A percentile compares a stretch with the other conserved stretches of the same genome.
Conservation (phyloP, 139 green algal genomes). For the Ettlia oleoabundans region DNA sequence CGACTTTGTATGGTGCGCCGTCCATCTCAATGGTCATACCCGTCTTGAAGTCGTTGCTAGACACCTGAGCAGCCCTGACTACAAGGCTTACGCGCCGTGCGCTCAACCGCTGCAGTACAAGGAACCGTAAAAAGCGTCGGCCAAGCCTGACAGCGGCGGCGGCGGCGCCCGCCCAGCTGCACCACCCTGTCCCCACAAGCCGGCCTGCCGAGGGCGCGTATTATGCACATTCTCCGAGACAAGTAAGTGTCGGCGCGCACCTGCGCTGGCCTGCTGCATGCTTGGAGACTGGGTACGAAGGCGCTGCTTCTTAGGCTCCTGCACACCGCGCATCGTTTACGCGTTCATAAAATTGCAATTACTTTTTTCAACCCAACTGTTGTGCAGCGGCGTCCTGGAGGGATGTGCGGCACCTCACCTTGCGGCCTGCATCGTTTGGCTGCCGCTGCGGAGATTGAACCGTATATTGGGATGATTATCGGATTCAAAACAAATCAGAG, state of each 20-base stretch:
- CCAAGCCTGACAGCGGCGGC: neutral
- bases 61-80: conserved; percentile 54
- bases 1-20: conserved; percentile 75
- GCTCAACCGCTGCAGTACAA: neutral
- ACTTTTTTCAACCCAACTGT: neutral
- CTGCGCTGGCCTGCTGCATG: neutral
- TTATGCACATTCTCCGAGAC: neutral
- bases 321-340: neutral
- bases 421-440: too few species aligned
- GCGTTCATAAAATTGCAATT: neutral
- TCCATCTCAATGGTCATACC: conserved; percentile 93
- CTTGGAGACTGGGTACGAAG: neutral
- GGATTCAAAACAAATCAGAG: too few species aligned
- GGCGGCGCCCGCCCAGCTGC: neutral
- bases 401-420: too few species aligned
- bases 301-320: neutral
- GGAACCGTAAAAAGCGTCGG: neutral
- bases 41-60: conserved; percentile 95
- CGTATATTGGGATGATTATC: too few species aligned
- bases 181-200: neutral
- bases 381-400: neutral
- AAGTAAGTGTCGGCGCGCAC: neutral
- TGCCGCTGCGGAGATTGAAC: too few species aligned
- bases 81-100: conserved; percentile 4
- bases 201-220: neutral